Conservation (phyloP, 768 basidiomycete species). For the Pulveroboletus sp. region DNA sequence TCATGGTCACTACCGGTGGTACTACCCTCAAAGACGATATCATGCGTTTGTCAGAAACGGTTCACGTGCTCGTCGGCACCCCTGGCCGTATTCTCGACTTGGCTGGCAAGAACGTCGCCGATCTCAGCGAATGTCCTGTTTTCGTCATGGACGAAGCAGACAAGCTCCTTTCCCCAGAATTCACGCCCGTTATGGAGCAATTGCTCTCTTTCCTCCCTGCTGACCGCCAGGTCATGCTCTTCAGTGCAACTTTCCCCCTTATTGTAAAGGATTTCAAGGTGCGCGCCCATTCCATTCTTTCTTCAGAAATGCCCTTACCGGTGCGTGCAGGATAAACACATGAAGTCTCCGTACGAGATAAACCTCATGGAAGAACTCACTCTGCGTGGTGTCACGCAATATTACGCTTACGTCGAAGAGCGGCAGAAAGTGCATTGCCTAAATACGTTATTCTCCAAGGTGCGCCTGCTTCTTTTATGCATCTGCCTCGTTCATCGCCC, state of each 20-base stretch:
- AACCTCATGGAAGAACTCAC: slow-evolving; percentile 99
- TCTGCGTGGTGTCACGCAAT: slow-evolving; percentile 97
- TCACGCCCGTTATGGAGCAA: slow-evolving; percentile 98
- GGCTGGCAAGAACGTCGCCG: slow-evolving; percentile 88
- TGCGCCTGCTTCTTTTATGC: slow-evolving; percentile 25
- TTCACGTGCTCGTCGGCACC: slow-evolving; percentile 96
- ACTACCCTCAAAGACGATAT: slow-evolving; percentile 99
- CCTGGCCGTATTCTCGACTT: slow-evolving; percentile 96
- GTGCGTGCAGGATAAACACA: slow-evolving; percentile 80
- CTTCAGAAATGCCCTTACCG: slow-evolving; percentile 8
- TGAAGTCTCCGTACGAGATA: slow-evolving; percentile 94
- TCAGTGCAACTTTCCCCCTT: slow-evolving; percentile 98
- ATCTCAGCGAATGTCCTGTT: slow-evolving; percentile 90
- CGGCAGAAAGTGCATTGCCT: slow-evolving; percentile 99
- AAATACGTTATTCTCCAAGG: slow-evolving; percentile 99
- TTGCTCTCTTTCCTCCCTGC: slow-evolving; percentile 80
- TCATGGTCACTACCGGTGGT: slow-evolving; percentile 99
- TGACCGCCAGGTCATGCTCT: slow-evolving; percentile 96
- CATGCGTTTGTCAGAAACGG: slow-evolving; percentile 81
- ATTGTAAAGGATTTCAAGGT: slow-evolving; percentile 99
- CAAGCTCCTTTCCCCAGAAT: slow-evolving; percentile 95
- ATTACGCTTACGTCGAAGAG: slow-evolving; percentile 99
- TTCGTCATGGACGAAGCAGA: slow-evolving; percentile 99
- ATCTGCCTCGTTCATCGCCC: slow-evolving; percentile 5
- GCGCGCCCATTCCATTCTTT: not conserved